Percentiles rank a stretch among this genome's conserved stretches.
phyloP scores from a whole-genome alignment of 441 rosid species.

The Euphorbia schlechtendalii region DNA sequence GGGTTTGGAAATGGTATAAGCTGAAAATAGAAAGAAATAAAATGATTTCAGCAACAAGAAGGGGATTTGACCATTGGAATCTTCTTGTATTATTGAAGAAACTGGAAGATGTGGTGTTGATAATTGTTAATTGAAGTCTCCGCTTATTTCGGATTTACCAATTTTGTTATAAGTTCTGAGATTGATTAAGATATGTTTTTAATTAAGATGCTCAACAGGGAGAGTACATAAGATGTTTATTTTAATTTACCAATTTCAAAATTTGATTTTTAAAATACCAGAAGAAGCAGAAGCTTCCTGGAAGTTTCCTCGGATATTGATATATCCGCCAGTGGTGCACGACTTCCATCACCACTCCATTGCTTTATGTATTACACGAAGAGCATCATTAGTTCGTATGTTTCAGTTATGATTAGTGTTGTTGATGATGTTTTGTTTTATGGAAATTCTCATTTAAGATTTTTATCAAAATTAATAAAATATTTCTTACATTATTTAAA shows the following conservation, averaged over 20 bases:
- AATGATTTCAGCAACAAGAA: background rate
- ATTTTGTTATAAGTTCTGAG: background rate
- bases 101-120: background rate
- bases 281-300: background rate
- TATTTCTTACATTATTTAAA: too few species aligned
- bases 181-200: background rate
- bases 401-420: too few species aligned
- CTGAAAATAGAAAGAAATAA: background rate
- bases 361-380: background rate
- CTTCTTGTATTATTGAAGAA: background rate
- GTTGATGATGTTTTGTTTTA: too few species aligned
- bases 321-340: background rate
- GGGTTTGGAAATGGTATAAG: too few species aligned
- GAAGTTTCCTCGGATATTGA: background rate
- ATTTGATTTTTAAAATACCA: background rate
- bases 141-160: slow-evolving; percentile 12
- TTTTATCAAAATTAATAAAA: too few species aligned
- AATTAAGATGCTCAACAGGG: background rate
- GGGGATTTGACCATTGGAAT: slow-evolving; percentile 8
- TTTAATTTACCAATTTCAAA: background rate
- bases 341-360: background rate
- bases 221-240: too few species aligned
- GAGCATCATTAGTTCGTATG: too few species aligned
- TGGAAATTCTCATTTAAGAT: too few species aligned
- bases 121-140: slow-evolving; percentile 9